Evolutionary conservation across 371 early-diverging fungal genomes (phyloP).

Genomic region (Mycotypha africana): DNA sequence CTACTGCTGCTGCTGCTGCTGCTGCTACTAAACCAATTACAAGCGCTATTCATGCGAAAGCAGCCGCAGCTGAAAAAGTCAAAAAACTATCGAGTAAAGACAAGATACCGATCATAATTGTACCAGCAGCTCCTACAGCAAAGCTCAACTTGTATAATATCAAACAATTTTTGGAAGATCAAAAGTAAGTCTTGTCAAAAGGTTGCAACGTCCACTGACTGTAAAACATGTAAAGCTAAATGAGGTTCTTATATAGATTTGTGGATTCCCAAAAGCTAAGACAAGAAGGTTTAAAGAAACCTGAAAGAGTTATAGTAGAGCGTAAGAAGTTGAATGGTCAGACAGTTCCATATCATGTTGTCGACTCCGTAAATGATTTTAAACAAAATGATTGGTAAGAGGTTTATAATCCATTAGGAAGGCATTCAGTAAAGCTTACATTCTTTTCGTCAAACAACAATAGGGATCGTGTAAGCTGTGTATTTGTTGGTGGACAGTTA

Average conservation of each 20-base stretch:
- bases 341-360: conserved; percentile 56
- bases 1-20: not conserved
- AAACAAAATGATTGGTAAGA: conserved; percentile 75
- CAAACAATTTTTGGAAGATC: conserved; percentile 71
- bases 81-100: conserved; percentile 23
- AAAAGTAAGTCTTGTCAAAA: conserved; percentile 41
- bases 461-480: conserved; percentile 76
- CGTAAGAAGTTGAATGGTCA: conserved; percentile 45
- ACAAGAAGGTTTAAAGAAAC: conserved; percentile 61
- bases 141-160: conserved; percentile 83
- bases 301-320: conserved; percentile 53
- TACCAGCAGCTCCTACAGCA: conserved; percentile 81
- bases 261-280: conserved; percentile 59
- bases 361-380: conserved; percentile 67
- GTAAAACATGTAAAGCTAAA: not conserved
- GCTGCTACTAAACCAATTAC: not conserved
- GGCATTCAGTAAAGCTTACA: no score
- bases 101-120: conserved; percentile 79
- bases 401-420: no score
- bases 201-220: not conserved
- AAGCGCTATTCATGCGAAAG: not conserved
- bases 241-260: conserved; percentile 34
- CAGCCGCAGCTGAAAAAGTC: conserved; percentile 3
- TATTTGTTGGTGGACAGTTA: conserved; percentile 80
- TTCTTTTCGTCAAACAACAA: no score